phyloP scores from a whole-genome alignment of 164 flowering plant genomes.

The Tetrastigma voinierianum region DNA sequence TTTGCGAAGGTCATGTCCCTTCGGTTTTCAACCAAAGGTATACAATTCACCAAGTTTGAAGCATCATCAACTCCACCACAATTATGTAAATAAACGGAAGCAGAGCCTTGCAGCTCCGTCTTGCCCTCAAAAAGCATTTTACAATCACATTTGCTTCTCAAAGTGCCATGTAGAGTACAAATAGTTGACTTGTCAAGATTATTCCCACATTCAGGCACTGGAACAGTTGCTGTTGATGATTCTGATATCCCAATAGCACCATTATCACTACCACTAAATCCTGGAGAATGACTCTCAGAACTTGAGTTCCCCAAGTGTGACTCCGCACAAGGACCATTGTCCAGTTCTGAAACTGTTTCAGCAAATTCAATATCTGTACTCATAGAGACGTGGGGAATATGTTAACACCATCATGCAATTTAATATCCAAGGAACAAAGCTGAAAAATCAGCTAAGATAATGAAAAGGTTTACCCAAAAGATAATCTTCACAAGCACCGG shows the following conservation, averaged over 20 bases:
- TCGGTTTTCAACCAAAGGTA: constrained; percentile 24
- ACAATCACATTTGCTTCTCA: constrained; percentile 32
- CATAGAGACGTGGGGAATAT: background rate
- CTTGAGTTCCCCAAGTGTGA: constrained; percentile 29
- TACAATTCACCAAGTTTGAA: constrained; percentile 22
- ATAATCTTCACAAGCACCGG: constrained; percentile 51
- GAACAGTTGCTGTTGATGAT: constrained; percentile 25
- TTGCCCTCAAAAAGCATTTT: constrained; percentile 27
- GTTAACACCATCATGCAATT: background rate
- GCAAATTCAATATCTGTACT: constrained; percentile 48
- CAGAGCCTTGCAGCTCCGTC: constrained; percentile 29
- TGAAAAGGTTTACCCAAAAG: constrained; percentile 44
- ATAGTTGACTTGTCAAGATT: constrained; percentile 25
- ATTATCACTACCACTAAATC: constrained; percentile 30
- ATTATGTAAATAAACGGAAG: constrained; percentile 28
- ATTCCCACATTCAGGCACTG: constrained; percentile 31
- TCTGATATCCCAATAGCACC: constrained; percentile 36
- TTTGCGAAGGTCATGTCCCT: constrained; percentile 8
- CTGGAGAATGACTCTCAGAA: constrained; percentile 39
- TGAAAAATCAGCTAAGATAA: background rate
- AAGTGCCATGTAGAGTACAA: constrained; percentile 31
- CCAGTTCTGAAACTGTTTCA: constrained; percentile 34
- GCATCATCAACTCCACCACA: constrained; percentile 28
- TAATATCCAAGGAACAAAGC: background rate
- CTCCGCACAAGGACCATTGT: constrained; percentile 30